Percentiles rank a stretch among this genome's conserved stretches.
Evolutionary conservation across 176 grass and related monocot genomes (phyloP).

Genomic region (Rhipidocladum racemiflorum): DNA sequence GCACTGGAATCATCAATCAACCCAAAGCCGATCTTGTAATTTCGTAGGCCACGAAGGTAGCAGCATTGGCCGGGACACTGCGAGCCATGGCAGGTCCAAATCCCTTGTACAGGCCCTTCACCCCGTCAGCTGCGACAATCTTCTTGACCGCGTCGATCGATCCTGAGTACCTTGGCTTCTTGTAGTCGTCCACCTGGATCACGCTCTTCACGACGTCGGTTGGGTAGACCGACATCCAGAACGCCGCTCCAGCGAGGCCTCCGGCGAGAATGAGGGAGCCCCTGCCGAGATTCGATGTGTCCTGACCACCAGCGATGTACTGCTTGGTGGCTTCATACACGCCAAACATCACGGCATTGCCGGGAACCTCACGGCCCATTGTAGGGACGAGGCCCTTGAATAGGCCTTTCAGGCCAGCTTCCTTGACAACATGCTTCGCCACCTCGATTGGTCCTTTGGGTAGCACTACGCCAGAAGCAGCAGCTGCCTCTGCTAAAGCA

Average conservation of each 20-base stretch:
- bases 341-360: slow-evolving; percentile 85
- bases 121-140: slow-evolving; percentile 67
- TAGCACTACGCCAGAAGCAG: slow-evolving; percentile 33
- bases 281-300: slow-evolving; percentile 61
- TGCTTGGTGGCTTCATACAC: slow-evolving; percentile 77
- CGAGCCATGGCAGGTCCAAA: slow-evolving; percentile 89
- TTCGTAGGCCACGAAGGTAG: slow-evolving; percentile 79
- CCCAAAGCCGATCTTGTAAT: slow-evolving; percentile 60
- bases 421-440: slow-evolving; percentile 67
- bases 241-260: slow-evolving; percentile 60
- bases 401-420: slow-evolving; percentile 58
- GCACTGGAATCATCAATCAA: slow-evolving; percentile 23
- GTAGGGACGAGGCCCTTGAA: slow-evolving; percentile 85
- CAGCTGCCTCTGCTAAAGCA: slow-evolving; percentile 38
- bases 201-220: slow-evolving; percentile 91
- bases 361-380: slow-evolving; percentile 74
- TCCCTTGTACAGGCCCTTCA: slow-evolving; percentile 85
- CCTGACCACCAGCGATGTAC: slow-evolving; percentile 56
- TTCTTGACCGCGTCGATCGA: slow-evolving; percentile 71
- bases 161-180: slow-evolving; percentile 73
- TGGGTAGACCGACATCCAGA: slow-evolving; percentile 74
- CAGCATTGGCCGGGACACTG: slow-evolving; percentile 79
- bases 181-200: slow-evolving; percentile 91
- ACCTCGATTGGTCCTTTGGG: slow-evolving; percentile 84
- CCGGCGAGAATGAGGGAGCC: slow-evolving; percentile 70